Conservation (phyloP, 768 basidiomycete genomes). For the Brasilioporus rufonigricans region DNA sequence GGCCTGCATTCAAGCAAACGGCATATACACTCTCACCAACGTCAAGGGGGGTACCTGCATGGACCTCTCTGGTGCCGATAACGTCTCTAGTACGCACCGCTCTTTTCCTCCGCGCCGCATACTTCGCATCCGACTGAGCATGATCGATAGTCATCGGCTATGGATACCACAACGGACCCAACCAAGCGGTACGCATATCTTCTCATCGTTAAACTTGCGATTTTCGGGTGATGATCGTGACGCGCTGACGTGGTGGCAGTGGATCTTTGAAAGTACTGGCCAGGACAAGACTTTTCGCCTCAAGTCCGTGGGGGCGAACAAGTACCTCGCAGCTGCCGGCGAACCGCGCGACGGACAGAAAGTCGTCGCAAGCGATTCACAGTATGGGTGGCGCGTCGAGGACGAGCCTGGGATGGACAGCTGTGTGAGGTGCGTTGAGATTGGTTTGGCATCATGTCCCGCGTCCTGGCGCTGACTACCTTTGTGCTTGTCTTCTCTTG, state of each 20-base stretch:
- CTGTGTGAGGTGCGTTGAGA: constrained; percentile 40
- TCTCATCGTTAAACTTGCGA: no score
- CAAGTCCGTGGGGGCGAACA: constrained; percentile 39
- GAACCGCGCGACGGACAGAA: constrained; percentile 35
- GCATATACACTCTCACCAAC: constrained; percentile 48
- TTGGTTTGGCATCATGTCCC: background rate
- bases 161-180: constrained; percentile 39
- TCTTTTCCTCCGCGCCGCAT: no score
- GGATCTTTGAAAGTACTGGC: constrained; percentile 37
- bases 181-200: constrained; percentile 43
- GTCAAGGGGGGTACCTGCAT: constrained; percentile 49
- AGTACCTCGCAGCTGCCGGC: constrained; percentile 41
- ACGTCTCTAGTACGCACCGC: constrained; percentile 39
- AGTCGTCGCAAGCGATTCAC: constrained; percentile 36
- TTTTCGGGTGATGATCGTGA: no score
- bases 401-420: constrained; percentile 38
- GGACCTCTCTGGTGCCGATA: constrained; percentile 55
- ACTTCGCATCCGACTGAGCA: background rate
- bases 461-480: background rate
- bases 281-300: constrained; percentile 37
- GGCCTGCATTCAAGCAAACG: constrained; percentile 27
- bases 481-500: background rate
- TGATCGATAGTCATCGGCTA: constrained; percentile 47
- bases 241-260: constrained; percentile 32
- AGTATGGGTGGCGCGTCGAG: constrained; percentile 51